Percentiles rank a stretch among this genome's conserved stretches.
Evolutionary conservation across 768 basidiomycete genomes (phyloP).

Genomic region (Lepiota venenata): DNA sequence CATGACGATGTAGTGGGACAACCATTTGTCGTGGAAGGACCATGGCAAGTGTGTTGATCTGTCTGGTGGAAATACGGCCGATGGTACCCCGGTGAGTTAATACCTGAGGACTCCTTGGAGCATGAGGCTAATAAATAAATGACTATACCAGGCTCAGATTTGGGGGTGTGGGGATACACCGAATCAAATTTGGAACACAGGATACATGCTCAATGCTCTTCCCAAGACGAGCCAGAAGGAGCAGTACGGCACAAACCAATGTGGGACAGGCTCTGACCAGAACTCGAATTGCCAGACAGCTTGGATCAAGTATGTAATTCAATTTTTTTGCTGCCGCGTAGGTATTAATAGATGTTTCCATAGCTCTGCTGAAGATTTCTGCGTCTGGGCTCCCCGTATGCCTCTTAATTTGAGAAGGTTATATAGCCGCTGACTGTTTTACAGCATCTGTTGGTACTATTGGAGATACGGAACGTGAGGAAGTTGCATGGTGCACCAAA

Average conservation of each 20-base stretch:
- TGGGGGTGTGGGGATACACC: slow-evolving; percentile 40
- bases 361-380: slow-evolving; percentile 67
- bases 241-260: slow-evolving; percentile 66
- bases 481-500: slow-evolving; percentile 77
- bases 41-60: slow-evolving; percentile 51
- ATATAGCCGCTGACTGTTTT: background rate
- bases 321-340: background rate
- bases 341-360: background rate
- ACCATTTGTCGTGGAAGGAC: slow-evolving; percentile 44
- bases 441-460: slow-evolving; percentile 44
- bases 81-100: slow-evolving; percentile 38
- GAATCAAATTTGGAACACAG: slow-evolving; percentile 54
- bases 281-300: slow-evolving; percentile 68
- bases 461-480: slow-evolving; percentile 63
- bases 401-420: background rate
- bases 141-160: slow-evolving; percentile 37
- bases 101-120: background rate
- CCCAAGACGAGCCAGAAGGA: slow-evolving; percentile 52
- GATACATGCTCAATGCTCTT: slow-evolving; percentile 38
- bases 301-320: slow-evolving; percentile 51
- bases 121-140: background rate
- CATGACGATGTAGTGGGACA: slow-evolving; percentile 23
- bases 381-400: slow-evolving; percentile 61
- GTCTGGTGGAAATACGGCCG: slow-evolving; percentile 32
- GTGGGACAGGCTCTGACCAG: slow-evolving; percentile 55